These are phyloP conservation scores for Ceriops decandra DNA, from an alignment of 345 rosid species.

Conservation along the genomic window DNA sequence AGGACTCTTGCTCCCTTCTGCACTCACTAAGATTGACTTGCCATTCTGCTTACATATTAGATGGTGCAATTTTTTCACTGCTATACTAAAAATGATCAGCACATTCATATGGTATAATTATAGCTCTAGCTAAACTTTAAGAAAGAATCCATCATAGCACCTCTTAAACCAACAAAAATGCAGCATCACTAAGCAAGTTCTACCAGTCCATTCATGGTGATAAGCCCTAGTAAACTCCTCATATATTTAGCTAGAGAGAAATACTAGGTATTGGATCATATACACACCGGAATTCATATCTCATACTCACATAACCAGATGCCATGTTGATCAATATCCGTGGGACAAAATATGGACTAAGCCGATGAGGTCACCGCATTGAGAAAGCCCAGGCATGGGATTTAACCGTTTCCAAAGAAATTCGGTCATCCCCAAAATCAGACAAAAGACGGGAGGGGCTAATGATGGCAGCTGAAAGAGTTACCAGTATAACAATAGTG, in stretches of 20 bases:
- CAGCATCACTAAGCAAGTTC: neutral
- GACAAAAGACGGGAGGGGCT: neutral
- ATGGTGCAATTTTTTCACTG: too few relatives aligned
- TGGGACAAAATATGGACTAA: constrained; percentile 94
- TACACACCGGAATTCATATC: constrained; percentile 80
- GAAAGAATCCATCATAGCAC: neutral
- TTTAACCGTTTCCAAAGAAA: constrained; percentile 15
- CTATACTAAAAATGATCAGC: too few relatives aligned
- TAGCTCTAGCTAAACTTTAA: too few relatives aligned
- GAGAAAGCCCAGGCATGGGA: constrained; percentile 15
- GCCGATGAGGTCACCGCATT: constrained; percentile 67
- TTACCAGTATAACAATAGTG: too few relatives aligned
- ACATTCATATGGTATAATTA: too few relatives aligned
- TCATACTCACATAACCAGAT: constrained; percentile 94
- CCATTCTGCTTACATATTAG: too few relatives aligned
- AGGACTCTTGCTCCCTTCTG: too few relatives aligned
- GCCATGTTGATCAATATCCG: constrained; percentile 92
- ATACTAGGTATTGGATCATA: neutral
- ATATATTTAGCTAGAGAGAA: neutral
- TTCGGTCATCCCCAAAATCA: constrained; percentile 2
- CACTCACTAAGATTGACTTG: too few relatives aligned
- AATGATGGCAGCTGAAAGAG: neutral
- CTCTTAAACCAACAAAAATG: neutral
- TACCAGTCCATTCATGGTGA: constrained; percentile 1
- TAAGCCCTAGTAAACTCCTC: constrained; percentile 6